Conservation (phyloP, 2,329 filamentous ascomycete genomes). For the Didymella keratinophila region DNA sequence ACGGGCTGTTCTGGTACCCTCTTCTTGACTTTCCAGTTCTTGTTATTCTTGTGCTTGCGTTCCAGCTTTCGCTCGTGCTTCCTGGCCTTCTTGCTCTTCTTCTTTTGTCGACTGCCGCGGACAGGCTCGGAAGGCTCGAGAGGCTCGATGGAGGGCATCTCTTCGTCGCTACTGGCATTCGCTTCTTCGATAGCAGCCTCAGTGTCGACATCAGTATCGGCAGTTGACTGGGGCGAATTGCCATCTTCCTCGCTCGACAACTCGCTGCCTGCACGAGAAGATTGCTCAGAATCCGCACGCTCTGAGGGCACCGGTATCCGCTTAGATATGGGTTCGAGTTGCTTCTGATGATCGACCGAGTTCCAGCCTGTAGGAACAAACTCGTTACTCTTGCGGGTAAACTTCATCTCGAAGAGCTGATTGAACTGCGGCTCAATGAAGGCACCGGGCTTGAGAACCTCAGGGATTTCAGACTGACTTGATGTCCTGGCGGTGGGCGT, state of each 20-base stretch:
- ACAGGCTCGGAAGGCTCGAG: slow-evolving; percentile 34
- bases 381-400: slow-evolving; percentile 63
- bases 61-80: slow-evolving; percentile 42
- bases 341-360: slow-evolving; percentile 64
- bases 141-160: slow-evolving; percentile 36
- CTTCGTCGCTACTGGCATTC: slow-evolving; percentile 49
- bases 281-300: slow-evolving; percentile 47
- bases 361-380: slow-evolving; percentile 76
- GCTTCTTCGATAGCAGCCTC: slow-evolving; percentile 37
- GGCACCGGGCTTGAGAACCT: slow-evolving; percentile 60
- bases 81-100: slow-evolving; percentile 44
- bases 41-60: slow-evolving; percentile 43
- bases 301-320: slow-evolving; percentile 51
- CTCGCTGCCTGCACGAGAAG: slow-evolving; percentile 29
- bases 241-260: slow-evolving; percentile 49
- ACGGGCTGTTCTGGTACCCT: slow-evolving; percentile 40
- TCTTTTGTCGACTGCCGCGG: slow-evolving; percentile 42
- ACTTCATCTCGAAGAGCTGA: slow-evolving; percentile 76
- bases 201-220: slow-evolving; percentile 30
- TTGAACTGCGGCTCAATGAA: slow-evolving; percentile 71
- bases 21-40: slow-evolving; percentile 47
- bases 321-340: slow-evolving; percentile 63
- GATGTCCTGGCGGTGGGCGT: slow-evolving; percentile 28
- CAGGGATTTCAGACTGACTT: slow-evolving; percentile 32
- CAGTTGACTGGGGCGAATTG: slow-evolving; percentile 38